These are phyloP conservation scores for Lipomyces spencermartinsiae DNA, from an alignment of 805 yeast genomes.

Conservation along the genomic window DNA sequence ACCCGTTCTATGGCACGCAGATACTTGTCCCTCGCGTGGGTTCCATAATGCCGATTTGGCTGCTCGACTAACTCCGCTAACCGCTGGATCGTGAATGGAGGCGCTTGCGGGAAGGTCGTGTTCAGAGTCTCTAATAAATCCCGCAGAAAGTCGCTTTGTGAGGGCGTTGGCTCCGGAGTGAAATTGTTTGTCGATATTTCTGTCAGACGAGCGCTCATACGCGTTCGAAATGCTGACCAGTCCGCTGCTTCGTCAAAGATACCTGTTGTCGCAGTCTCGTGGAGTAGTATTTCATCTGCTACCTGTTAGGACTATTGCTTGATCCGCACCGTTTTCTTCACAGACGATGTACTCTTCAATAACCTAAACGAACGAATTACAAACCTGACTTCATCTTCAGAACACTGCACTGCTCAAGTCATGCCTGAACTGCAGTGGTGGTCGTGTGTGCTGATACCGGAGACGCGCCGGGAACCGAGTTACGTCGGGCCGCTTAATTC, in stretches of 20 bases:
- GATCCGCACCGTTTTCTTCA: not conserved
- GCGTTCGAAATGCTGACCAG: constrained; percentile 11
- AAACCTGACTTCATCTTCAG: not conserved
- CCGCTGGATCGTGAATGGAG: constrained; percentile 51
- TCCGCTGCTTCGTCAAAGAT: constrained; percentile 6
- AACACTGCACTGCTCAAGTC: not conserved
- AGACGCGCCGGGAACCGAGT: not conserved
- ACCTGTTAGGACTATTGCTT: not conserved
- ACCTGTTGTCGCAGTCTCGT: constrained; percentile 4
- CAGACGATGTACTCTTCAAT: not conserved
- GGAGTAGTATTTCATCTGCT: not conserved
- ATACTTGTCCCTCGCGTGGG: constrained; percentile 40
- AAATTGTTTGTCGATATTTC: not conserved
- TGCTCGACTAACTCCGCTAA: constrained; percentile 46
- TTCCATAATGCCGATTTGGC: constrained; percentile 41
- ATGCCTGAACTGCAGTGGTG: not conserved
- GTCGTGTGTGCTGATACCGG: not conserved
- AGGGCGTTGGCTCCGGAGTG: constrained; percentile 5
- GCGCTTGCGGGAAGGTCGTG: constrained; percentile 29
- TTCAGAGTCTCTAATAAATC: constrained; percentile 7
- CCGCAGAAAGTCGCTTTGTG: constrained; percentile 3
- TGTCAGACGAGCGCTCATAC: not conserved
- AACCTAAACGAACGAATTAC: not conserved
- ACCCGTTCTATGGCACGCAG: constrained; percentile 42
- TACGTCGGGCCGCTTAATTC: not conserved